Conservation (phyloP, 768 basidiomycete species). For the Ephemerocybe angulata region DNA sequence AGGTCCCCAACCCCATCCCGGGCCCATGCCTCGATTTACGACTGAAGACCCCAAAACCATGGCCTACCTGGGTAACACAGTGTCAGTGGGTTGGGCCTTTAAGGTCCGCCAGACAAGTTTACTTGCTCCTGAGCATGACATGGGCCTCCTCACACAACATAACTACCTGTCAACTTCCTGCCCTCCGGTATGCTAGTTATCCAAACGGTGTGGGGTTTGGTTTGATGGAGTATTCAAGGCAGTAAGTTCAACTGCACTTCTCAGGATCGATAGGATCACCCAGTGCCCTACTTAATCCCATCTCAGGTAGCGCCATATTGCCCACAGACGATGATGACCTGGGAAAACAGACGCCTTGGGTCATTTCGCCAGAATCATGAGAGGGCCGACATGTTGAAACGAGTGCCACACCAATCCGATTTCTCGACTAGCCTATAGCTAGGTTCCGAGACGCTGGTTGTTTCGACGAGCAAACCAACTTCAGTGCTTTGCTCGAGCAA, state of each 20-base stretch:
- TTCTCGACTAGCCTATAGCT: conserved; percentile 6
- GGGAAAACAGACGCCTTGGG: conserved; percentile 58
- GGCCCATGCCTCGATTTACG: too few relatives aligned
- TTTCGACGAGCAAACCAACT: conserved; percentile 47
- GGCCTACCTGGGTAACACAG: conserved; percentile 26
- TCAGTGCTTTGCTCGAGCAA: conserved; percentile 56
- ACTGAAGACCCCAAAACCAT: background rate
- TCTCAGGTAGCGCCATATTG: background rate
- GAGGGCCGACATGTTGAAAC: conserved; percentile 26
- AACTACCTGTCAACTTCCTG: conserved; percentile 58
- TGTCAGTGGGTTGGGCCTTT: conserved; percentile 44
- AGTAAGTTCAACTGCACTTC: too few relatives aligned
- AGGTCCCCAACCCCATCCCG: too few relatives aligned
- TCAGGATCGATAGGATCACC: too few relatives aligned
- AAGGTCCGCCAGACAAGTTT: conserved; percentile 40
- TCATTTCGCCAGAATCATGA: conserved; percentile 61
- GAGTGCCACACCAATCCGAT: conserved; percentile 5
- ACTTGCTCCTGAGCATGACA: conserved; percentile 49
- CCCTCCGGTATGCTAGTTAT: too few relatives aligned
- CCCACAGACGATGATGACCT: conserved; percentile 29
- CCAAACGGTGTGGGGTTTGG: too few relatives aligned
- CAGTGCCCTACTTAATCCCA: too few relatives aligned
- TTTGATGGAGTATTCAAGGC: too few relatives aligned
- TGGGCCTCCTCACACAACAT: conserved; percentile 44
- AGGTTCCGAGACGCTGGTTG: conserved; percentile 26